Base-by-base conservation (phyloP, 2,329 filamentous ascomycete species). In the Pestalotiopsis sp. region DNA sequence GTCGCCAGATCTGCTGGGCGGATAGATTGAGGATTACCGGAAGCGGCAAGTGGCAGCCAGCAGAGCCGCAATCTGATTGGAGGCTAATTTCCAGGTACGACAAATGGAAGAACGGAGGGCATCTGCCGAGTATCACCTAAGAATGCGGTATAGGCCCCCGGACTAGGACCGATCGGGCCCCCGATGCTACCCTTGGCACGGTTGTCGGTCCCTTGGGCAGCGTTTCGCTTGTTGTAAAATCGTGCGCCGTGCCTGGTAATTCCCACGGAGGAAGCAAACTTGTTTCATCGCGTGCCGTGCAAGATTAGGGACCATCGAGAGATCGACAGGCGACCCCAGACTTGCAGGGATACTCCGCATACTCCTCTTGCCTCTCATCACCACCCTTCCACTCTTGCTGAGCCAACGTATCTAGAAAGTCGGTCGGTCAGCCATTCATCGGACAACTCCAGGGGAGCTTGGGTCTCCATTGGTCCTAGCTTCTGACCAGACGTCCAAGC, bases 341-440 rank as follows among this genome's bases (percentile, higher is more conserved):
- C 69, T 73, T 67, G 63, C 73, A 74, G 70, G 72, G 73, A 71
- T 75, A 70, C 72, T 74, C 73, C 72, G 65, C 73, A 73, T 63
- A 66, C 13, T 14, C 38, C 60, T 38, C 45, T 20, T 9, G 45
- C 7, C 20, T 52, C 45, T n/a, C 45, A 23, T 17, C 45, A n/a
- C 45, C 45, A 52, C 13, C 25, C 27, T 23, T 59, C 57, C 23
- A 52, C 13, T 59, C 27, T 23, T 59, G 25, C 23, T 59, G 23
- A 59, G 23, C 23, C 20, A 20, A 14, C n/a, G 20, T 58, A 31
- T 64, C 61, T 20, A 23, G 41, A 63, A 68, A 56, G 45, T 66
- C 67, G 25, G 17, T 40, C 36, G 17, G 17, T 36, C 31, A 36
- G 31, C 31, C 31, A 36, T 36, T 2, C n/a, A 23, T 68, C 36